Evolutionary conservation across 2,329 filamentous ascomycete genomes (phyloP).

Genomic region (Clarireedia paspali): DNA sequence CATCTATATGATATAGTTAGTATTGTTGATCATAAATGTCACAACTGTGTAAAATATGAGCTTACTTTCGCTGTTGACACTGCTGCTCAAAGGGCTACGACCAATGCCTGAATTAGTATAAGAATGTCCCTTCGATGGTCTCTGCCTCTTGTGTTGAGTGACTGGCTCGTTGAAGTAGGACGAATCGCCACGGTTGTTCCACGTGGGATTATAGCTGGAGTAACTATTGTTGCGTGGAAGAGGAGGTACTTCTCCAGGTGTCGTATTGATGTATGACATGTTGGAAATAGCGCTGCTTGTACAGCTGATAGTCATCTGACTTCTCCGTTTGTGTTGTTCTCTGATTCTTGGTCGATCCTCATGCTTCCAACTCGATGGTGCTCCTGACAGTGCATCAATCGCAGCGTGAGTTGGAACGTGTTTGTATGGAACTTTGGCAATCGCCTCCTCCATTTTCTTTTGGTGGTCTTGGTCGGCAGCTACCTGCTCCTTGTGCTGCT

Average conservation of each 20-base stretch:
- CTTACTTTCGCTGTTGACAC: conserved; percentile 24
- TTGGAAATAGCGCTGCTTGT: conserved; percentile 20
- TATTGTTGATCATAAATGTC: background rate
- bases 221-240: conserved; percentile 22
- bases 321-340: conserved; percentile 25
- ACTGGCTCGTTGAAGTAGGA: conserved; percentile 11
- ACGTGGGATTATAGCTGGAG: conserved; percentile 24
- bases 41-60: background rate
- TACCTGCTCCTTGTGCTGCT: conserved; percentile 43
- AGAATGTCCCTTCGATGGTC: conserved; percentile 17
- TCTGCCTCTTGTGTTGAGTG: conserved; percentile 9
- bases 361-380: conserved; percentile 43
- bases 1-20: background rate
- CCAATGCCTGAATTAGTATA: conserved; percentile 24
- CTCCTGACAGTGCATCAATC: conserved; percentile 47
- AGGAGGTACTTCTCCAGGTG: conserved; percentile 10
- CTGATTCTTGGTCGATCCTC: conserved; percentile 29
- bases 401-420: conserved; percentile 57
- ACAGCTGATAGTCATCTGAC: conserved; percentile 23
- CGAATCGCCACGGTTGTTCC: conserved; percentile 21
- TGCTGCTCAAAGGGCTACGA: conserved; percentile 19
- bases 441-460: conserved; percentile 14
- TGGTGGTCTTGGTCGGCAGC: conserved; percentile 38
- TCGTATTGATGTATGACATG: conserved; percentile 15
- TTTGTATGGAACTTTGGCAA: conserved; percentile 40